A percentile compares a stretch with the other conserved stretches of the same genome.
phyloP scores from a whole-genome alignment of 495 filamentous ascomycete species.

The Penicillium coprophilum region DNA sequence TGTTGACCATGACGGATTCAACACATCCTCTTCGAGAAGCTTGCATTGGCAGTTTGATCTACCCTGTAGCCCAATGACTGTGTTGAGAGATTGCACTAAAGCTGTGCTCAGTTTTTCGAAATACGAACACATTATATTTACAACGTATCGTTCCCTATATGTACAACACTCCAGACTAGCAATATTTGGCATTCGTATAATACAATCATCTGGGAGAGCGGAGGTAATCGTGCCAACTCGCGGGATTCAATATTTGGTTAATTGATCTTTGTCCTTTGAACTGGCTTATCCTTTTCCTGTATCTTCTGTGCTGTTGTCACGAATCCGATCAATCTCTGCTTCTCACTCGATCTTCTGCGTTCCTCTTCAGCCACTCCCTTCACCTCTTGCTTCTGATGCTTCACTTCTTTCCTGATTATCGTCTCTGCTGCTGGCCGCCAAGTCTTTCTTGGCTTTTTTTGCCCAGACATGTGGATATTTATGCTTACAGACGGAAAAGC shows the following conservation, averaged over 20 bases:
- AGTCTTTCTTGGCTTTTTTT: not conserved
- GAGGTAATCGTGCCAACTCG: not conserved
- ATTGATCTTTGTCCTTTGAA: not conserved
- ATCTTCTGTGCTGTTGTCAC: not conserved
- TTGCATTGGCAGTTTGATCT: not conserved
- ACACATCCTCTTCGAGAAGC: not conserved
- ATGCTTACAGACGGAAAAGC: constrained; percentile 36
- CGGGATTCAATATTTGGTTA: not conserved
- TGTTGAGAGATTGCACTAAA: not conserved
- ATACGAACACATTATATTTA: not conserved
- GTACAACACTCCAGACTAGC: not conserved
- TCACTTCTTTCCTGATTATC: not conserved
- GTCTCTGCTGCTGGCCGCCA: not conserved
- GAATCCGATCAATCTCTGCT: not conserved
- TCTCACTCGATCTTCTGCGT: not conserved
- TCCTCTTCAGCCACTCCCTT: not conserved
- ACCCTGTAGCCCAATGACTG: not conserved
- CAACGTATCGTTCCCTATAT: not conserved
- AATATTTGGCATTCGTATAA: not conserved
- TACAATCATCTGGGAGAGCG: not conserved
- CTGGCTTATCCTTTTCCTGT: not conserved
- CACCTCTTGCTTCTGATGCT: not conserved
- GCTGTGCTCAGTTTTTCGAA: not conserved
- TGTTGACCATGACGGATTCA: not conserved
- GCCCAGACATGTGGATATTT: constrained; percentile 2